These are phyloP conservation scores for Micractinium sp. DNA, from an alignment of 139 green algal species.

Conservation along the genomic window DNA sequence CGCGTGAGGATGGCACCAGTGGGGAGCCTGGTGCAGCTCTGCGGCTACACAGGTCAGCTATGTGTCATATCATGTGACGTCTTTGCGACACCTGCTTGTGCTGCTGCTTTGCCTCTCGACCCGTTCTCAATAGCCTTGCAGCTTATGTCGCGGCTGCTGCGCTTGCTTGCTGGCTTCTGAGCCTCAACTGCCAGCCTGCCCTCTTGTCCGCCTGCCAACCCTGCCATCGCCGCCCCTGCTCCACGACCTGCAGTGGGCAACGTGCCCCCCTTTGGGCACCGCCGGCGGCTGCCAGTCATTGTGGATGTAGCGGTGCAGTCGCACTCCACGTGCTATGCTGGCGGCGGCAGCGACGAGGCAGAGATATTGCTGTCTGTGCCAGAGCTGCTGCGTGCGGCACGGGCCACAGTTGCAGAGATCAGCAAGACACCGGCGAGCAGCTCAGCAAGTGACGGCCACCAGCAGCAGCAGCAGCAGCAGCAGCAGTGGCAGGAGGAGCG, in stretches of 20 bases:
- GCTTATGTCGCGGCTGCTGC: too few species aligned
- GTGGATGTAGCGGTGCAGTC: neutral
- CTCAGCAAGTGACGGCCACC: too few species aligned
- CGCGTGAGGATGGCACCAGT: conserved; percentile 1
- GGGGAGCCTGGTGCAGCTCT: conserved; percentile 24
- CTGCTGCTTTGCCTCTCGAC: neutral
- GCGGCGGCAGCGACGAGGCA: neutral
- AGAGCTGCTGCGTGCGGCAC: conserved; percentile 14
- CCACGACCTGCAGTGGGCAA: neutral
- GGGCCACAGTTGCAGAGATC: conserved; percentile 18
- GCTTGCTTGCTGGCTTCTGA: neutral
- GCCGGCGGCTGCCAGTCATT: conserved; percentile 13
- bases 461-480: neutral
- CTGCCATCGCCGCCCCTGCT: neutral
- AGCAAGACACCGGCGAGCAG: neutral
- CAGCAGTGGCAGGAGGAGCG: neutral
- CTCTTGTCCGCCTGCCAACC: neutral
- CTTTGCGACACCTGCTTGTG: neutral
- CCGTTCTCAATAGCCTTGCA: too few species aligned
- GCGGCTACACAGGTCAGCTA: conserved; percentile 1
- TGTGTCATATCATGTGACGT: neutral
- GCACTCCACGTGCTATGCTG: conserved; percentile 13
- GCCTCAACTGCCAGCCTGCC: neutral
- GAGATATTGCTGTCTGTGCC: neutral
- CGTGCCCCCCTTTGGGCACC: conserved; percentile 44